Evolutionary conservation across 2,329 filamentous ascomycete genomes (phyloP).

Genomic region (Alternaria longipes): DNA sequence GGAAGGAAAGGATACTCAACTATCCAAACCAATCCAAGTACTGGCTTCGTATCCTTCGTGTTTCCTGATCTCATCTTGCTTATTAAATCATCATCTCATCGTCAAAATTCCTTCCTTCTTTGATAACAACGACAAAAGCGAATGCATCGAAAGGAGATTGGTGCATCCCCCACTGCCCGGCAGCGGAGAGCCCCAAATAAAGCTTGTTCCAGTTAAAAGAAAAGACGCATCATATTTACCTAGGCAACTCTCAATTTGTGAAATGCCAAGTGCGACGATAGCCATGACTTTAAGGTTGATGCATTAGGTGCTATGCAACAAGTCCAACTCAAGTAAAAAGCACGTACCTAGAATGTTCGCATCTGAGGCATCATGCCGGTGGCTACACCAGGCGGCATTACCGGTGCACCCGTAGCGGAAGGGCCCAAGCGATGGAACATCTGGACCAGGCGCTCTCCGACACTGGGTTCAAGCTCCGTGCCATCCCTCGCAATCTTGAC

Average conservation of each 20-base stretch:
- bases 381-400: constrained; percentile 31
- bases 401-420: constrained; percentile 33
- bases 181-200: constrained; percentile 1
- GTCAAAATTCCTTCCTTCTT: constrained; percentile 1
- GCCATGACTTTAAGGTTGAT: neutral
- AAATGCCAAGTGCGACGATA: neutral
- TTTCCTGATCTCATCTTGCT: constrained; percentile 7
- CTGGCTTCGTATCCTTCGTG: neutral
- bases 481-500: constrained; percentile 96
- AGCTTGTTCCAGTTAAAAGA: neutral
- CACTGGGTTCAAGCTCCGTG: constrained; percentile 85
- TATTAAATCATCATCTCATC: constrained; percentile 11
- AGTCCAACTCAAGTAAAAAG: constrained; percentile 1
- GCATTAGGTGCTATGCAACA: constrained; percentile 13
- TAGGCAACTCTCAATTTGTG: neutral
- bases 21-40: constrained; percentile 5
- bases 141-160: neutral
- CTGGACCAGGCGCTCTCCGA: constrained; percentile 78
- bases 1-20: constrained; percentile 10
- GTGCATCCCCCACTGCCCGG: constrained; percentile 6
- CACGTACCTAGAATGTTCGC: constrained; percentile 36
- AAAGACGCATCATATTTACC: constrained; percentile 1
- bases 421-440: constrained; percentile 70
- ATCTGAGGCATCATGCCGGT: constrained; percentile 40
- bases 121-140: neutral